Evolutionary conservation across 345 rosid species (phyloP), one percentile per base, ranked within the genome.

Genomic region (Zanthoxylum bungeanum): DNA sequence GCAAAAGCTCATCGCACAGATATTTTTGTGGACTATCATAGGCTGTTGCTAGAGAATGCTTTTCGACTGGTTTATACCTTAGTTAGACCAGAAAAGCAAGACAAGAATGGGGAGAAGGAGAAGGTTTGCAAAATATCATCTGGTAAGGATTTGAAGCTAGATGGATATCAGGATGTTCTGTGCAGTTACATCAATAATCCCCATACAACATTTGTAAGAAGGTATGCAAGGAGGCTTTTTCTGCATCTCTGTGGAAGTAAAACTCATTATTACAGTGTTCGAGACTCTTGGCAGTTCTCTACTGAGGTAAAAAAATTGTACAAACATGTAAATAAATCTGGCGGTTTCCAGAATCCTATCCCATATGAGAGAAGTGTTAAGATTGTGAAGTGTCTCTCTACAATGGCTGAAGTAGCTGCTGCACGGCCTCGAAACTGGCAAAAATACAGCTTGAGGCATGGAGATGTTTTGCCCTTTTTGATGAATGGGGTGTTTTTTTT

Each of bases 381-480:
- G 87, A 87, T 92, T 77, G 92, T 92, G 31, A 95, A 85, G 79
- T 91, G 94, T 82, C 88, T 95, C 71, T 88, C 94, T 68, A 85
- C 91, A 39, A 95, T 92, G 86, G 97, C 89, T 72, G 99, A 95
- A 82, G 98, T 91, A 61, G 98, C 97, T 62, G 81, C 83, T 64
- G 85, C 93, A n/a, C 83, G 99, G 73, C 99, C 99, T 69, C 91
- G 94, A 47, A 95, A 95, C 83, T 95, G 99, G 99, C 99, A 95
- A 83, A 92, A 92, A 82, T 95, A 91, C 72, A 92, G 99, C 80
- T 83, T 88, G 80, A 92, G 82, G 82, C 96, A 89, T 78, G 88
- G 77, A 58, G 96, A 95, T 79, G 87, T 89, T 64, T 79, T 95
- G 79, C 87, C 97, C 52, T 92, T 89, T 80, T 74, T 92, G 71